Evolutionary conservation across 1,284 basidiomycete species (phyloP).

Genomic region (Naganishia sp.): DNA sequence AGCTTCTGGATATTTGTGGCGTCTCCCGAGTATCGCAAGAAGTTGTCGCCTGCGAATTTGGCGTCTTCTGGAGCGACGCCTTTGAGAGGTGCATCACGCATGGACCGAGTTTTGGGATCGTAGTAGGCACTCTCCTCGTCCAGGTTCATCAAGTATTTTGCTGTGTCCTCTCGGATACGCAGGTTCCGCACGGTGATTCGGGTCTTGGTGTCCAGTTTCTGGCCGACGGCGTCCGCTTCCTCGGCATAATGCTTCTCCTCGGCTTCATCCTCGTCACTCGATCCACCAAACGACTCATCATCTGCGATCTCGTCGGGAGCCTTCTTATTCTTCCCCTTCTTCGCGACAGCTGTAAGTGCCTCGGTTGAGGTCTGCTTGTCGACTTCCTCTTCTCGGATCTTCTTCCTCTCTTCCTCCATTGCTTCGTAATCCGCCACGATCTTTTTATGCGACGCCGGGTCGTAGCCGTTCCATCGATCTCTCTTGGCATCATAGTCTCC

Average conservation of each 20-base stretch:
- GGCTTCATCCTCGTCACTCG: slow-evolving; percentile 89
- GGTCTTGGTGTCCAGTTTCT: slow-evolving; percentile 96
- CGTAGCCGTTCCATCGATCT: slow-evolving; percentile 98
- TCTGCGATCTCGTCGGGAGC: slow-evolving; percentile 58
- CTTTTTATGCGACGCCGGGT: slow-evolving; percentile 77
- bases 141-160: slow-evolving; percentile 97
- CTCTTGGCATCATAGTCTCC: slow-evolving; percentile 93
- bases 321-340: slow-evolving; percentile 75
- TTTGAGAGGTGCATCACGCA: slow-evolving; percentile 91
- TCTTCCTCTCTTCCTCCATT: slow-evolving; percentile 84
- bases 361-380: slow-evolving; percentile 94
- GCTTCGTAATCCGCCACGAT: slow-evolving; percentile 95
- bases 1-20: slow-evolving; percentile 86
- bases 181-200: slow-evolving; percentile 97
- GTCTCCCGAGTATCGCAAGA: slow-evolving; percentile 84
- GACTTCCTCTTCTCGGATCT: slow-evolving; percentile 90
- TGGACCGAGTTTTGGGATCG: slow-evolving; percentile 98
- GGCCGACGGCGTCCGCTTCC: slow-evolving; percentile 93
- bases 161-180: slow-evolving; percentile 98
- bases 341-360: slow-evolving; percentile 70
- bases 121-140: slow-evolving; percentile 96
- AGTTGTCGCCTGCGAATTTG: slow-evolving; percentile 96
- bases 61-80: slow-evolving; percentile 78
- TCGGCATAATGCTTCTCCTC: slow-evolving; percentile 98
- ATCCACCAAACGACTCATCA: slow-evolving; percentile 86